Conservation (phyloP, 1,284 basidiomycete species). For the Boletus mariae region DNA sequence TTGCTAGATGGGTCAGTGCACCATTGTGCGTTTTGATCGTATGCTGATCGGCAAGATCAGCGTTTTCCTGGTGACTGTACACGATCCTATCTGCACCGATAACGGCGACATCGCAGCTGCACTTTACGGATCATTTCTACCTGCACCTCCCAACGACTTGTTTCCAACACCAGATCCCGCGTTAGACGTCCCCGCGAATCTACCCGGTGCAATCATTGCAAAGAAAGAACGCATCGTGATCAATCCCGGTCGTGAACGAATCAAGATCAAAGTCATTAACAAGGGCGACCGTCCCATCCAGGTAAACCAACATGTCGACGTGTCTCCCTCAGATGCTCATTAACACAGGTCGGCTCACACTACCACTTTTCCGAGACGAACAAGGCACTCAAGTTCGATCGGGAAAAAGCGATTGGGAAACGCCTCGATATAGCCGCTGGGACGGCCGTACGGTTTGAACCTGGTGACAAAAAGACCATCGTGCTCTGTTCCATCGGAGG, state of each 20-base stretch:
- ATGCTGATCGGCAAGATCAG: slow-evolving; percentile 28
- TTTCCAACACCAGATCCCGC: slow-evolving; percentile 58
- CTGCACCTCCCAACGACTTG: slow-evolving; percentile 60
- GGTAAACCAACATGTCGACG: slow-evolving; percentile 37
- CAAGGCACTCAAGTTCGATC: slow-evolving; percentile 78
- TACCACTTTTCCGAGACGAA: slow-evolving; percentile 95
- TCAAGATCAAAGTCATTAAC: slow-evolving; percentile 82
- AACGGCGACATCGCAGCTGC: slow-evolving; percentile 77
- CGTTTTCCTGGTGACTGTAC: slow-evolving; percentile 92
- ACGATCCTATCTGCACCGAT: slow-evolving; percentile 88
- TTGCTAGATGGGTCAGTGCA: slow-evolving; percentile 73
- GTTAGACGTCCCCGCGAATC: slow-evolving; percentile 49
- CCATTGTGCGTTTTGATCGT: background rate
- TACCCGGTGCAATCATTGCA: slow-evolving; percentile 75
- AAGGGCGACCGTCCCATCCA: slow-evolving; percentile 94
- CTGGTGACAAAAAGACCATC: slow-evolving; percentile 85
- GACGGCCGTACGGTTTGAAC: slow-evolving; percentile 96
- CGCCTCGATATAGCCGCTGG: slow-evolving; percentile 91
- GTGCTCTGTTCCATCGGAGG: slow-evolving; percentile 82
- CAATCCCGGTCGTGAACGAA: slow-evolving; percentile 68
- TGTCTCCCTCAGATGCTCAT: slow-evolving; percentile 3
- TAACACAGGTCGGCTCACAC: slow-evolving; percentile 78
- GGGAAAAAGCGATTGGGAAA: slow-evolving; percentile 76
- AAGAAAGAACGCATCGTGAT: slow-evolving; percentile 68
- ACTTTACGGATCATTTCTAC: slow-evolving; percentile 91